These are phyloP conservation scores for Cryptococcus neoformans DNA, from an alignment of 1,284 basidiomycete species.

Conservation along the genomic window DNA sequence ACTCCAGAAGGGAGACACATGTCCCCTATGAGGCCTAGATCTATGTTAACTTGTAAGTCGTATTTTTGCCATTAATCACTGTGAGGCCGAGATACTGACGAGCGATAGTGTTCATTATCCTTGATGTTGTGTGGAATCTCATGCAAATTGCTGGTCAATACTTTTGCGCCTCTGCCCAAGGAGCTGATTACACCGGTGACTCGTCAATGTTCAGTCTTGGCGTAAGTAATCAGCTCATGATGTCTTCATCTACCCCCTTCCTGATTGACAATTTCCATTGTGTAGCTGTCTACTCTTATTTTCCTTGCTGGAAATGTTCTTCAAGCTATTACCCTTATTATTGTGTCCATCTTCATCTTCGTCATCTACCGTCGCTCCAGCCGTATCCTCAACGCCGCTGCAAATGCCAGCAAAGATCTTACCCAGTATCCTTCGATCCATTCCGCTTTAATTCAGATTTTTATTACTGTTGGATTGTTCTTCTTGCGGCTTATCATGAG, in stretches of 20 bases:
- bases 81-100: neutral
- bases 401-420: constrained; percentile 7
- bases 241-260: neutral
- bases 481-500: constrained; percentile 28
- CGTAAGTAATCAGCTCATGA: constrained; percentile 8
- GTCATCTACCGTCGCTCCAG: constrained; percentile 25
- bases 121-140: constrained; percentile 27
- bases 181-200: constrained; percentile 15
- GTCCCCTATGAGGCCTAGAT: constrained; percentile 30
- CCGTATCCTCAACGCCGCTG: constrained; percentile 12
- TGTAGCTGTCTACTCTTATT: constrained; percentile 25
- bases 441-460: constrained; percentile 18
- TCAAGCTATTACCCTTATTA: constrained; percentile 18
- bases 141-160: constrained; percentile 32
- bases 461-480: constrained; percentile 22
- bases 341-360: constrained; percentile 32
- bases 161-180: constrained; percentile 18
- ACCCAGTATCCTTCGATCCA: constrained; percentile 20
- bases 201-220: constrained; percentile 24
- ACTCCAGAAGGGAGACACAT: constrained; percentile 19
- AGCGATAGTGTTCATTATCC: constrained; percentile 23
- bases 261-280: neutral
- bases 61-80: too few species aligned
- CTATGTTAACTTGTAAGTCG: constrained; percentile 25
- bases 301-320: constrained; percentile 31